These are phyloP conservation scores for Naganishia randhawae DNA, from an alignment of 768 basidiomycete species.

Conservation along the genomic window DNA sequence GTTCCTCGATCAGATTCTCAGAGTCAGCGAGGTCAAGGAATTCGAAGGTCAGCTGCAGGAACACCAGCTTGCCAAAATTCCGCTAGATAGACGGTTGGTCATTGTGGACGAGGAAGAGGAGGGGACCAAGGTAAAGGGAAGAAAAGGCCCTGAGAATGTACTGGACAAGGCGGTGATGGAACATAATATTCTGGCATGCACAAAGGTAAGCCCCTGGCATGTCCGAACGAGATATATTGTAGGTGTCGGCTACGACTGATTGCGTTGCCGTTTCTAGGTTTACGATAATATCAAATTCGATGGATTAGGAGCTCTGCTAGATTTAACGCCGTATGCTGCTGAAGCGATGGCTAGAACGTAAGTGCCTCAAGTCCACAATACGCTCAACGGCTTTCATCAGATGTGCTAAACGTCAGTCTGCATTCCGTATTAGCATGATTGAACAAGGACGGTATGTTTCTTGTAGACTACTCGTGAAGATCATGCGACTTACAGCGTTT, in stretches of 20 bases:
- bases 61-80: slow-evolving; percentile 86
- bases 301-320: slow-evolving; percentile 84
- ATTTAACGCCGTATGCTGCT: slow-evolving; percentile 83
- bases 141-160: slow-evolving; percentile 90
- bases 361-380: slow-evolving; percentile 14
- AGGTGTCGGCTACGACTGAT: background rate
- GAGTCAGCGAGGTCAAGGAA: slow-evolving; percentile 78
- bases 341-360: slow-evolving; percentile 82
- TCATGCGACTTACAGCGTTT: background rate
- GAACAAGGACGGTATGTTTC: slow-evolving; percentile 71
- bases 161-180: slow-evolving; percentile 97
- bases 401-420: background rate
- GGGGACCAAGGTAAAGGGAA: slow-evolving; percentile 57
- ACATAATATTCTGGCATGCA: slow-evolving; percentile 93
- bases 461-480: background rate
- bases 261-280: slow-evolving; percentile 49
- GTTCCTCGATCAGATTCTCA: slow-evolving; percentile 96
- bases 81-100: slow-evolving; percentile 56
- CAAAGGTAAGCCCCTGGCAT: slow-evolving; percentile 58
- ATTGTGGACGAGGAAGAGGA: slow-evolving; percentile 55
- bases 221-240: background rate
- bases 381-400: background rate
- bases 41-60: slow-evolving; percentile 79
- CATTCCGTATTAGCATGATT: slow-evolving; percentile 68
- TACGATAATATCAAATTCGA: slow-evolving; percentile 96